A percentile compares a stretch with the other conserved stretches of the same genome.
These are phyloP conservation scores for Hyaloperonospora arabidopsidis DNA, from an alignment of 352 stramenopile genomes.

Conservation along the genomic window DNA sequence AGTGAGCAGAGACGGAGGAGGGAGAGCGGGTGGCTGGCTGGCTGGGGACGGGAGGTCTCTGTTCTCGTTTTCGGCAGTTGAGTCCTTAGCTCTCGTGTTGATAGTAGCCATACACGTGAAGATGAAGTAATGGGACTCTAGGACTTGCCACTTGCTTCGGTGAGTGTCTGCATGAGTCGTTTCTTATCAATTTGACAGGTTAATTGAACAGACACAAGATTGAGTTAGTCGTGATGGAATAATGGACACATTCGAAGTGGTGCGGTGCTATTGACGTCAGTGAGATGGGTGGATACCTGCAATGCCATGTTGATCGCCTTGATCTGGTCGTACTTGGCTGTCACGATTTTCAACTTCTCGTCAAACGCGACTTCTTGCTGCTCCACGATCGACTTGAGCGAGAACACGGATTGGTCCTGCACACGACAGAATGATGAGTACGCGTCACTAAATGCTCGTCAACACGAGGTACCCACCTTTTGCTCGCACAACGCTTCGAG, in stretches of 20 bases:
- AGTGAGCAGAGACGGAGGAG: slow-evolving; percentile 29
- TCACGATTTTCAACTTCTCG: slow-evolving; percentile 60
- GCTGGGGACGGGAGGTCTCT: no score
- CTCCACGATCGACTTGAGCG: slow-evolving; percentile 58
- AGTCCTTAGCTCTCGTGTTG: no score
- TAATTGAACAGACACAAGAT: background rate
- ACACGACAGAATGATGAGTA: background rate
- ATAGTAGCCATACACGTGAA: slow-evolving; percentile 16
- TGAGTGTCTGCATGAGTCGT: slow-evolving; percentile 46
- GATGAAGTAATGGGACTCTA: slow-evolving; percentile 9
- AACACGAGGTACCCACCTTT: slow-evolving; percentile 33
- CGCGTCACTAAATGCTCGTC: background rate
- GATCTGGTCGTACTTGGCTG: slow-evolving; percentile 69
- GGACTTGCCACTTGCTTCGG: slow-evolving; percentile 24
- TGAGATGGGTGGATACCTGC: slow-evolving; percentile 32
- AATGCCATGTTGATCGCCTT: slow-evolving; percentile 75
- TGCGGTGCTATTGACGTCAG: background rate
- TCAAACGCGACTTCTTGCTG: slow-evolving; percentile 59
- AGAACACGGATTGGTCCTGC: slow-evolving; percentile 61
- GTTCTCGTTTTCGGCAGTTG: no score
- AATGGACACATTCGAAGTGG: no score
- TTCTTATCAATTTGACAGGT: slow-evolving; percentile 26
- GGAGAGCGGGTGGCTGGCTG: no score
- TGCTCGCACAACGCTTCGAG: slow-evolving; percentile 68
- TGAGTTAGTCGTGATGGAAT: no score